Conservation (phyloP, 2,329 filamentous ascomycete species). For the Colletotrichum aenigma region DNA sequence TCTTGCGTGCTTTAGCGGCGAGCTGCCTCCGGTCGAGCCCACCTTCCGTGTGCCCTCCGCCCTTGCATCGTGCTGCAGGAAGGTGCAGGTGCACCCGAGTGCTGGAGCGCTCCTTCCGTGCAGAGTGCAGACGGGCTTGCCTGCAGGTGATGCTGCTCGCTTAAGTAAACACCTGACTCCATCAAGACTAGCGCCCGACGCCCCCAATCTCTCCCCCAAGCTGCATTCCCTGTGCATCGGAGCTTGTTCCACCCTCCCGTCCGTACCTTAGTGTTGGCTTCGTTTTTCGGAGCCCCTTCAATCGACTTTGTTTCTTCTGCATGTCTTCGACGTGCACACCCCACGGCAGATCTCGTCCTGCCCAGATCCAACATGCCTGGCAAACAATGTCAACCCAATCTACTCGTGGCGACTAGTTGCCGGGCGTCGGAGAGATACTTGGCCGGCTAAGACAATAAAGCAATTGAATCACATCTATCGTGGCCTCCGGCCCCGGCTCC, state of each 20-base stretch:
- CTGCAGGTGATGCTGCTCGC: neutral
- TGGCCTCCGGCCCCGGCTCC: neutral
- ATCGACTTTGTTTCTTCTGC: conserved; percentile 8
- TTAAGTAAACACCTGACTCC: neutral
- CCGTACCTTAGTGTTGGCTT: neutral
- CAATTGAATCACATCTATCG: neutral
- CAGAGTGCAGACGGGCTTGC: neutral
- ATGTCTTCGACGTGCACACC: neutral
- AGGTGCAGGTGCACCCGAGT: neutral
- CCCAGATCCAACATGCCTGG: neutral
- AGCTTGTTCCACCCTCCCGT: neutral
- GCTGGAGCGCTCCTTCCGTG: neutral
- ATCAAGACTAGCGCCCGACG: neutral
- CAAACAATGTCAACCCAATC: neutral
- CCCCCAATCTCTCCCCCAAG: conserved; percentile 8
- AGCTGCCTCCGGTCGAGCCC: neutral
- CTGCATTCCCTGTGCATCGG: neutral
- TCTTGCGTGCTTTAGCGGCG: neutral
- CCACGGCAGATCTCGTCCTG: neutral
- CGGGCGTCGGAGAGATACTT: neutral
- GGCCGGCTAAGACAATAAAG: neutral
- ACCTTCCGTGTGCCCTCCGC: neutral
- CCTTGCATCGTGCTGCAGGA: neutral
- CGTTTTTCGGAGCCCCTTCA: neutral
- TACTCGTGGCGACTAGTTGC: neutral